These are phyloP conservation scores for Udeniomyces megalosporus DNA, from an alignment of 768 basidiomycete species.

Conservation along the genomic window DNA sequence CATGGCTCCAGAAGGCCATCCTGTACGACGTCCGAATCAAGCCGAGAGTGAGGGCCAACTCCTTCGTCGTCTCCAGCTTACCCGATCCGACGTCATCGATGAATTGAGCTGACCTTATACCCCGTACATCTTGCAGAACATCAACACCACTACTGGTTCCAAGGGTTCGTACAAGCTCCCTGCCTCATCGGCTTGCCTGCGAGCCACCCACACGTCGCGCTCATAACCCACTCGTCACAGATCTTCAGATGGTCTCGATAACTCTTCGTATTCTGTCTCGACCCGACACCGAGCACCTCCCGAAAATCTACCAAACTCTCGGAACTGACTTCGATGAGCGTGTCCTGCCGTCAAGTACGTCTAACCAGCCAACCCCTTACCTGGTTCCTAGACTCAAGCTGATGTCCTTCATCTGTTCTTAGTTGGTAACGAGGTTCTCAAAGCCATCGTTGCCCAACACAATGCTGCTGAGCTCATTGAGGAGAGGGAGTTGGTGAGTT, in stretches of 20 bases:
- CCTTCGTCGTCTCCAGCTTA: not conserved
- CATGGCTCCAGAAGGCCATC: constrained; percentile 91
- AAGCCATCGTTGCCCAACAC: constrained; percentile 95
- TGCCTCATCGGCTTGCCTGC: not conserved
- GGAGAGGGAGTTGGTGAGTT: constrained; percentile 15
- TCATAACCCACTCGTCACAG: no score
- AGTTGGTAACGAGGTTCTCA: constrained; percentile 89
- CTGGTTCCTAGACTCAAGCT: no score
- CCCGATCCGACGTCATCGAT: not conserved
- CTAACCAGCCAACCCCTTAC: no score
- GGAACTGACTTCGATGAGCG: constrained; percentile 97
- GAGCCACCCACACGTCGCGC: no score
- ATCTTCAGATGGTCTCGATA: constrained; percentile 95
- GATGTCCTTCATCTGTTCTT: no score
- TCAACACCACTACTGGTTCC: constrained; percentile 95
- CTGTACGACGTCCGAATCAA: constrained; percentile 96
- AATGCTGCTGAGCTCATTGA: constrained; percentile 75
- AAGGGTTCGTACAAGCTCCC: constrained; percentile 45
- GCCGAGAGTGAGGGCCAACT: constrained; percentile 51
- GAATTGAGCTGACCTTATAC: not conserved
- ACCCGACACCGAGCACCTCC: constrained; percentile 70
- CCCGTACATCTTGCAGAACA: constrained; percentile 45
- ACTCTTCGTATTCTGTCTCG: constrained; percentile 89
- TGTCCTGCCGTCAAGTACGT: constrained; percentile 62
- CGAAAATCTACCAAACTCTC: constrained; percentile 85